Evolutionary conservation across 169 alveolate species (phyloP), one percentile per base, ranked within the genome.

Genomic region (Cryptosporidium baileyi): DNA sequence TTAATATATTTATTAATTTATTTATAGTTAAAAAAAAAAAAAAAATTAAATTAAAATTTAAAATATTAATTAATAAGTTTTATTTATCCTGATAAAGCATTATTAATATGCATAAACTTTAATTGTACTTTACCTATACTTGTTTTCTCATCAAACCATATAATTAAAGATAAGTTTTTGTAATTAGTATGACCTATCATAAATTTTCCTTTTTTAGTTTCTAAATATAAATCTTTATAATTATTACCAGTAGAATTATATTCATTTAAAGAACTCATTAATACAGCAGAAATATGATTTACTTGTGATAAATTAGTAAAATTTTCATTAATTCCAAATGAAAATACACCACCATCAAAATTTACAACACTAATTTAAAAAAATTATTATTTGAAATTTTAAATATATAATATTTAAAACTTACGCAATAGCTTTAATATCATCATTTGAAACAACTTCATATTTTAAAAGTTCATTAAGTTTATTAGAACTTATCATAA

Each of bases 121-220:
- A 57, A 17, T 26, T 74, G 67, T 5, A 54, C 67, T 54, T 54
- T 74, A 30, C 85, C 85, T 8, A 74, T 74, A 4, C 74, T 3
- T 19, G 85, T 61, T 19, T 34, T 59, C 17, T 4, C 30, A n/a
- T 74, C 85, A 24, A 74, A 74, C 63, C 67, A 74, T 32, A 74
- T 61, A 36, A 74, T 41, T 22, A 74, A 60, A 8, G 22, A 54
- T 5, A 74, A 44, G 24, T 57, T 57, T 28, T 74, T 57, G 9
- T 22, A 9, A 5, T 54, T 26, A 0, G 30, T 38, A 19, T 24
- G 52, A 1, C 85, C 85, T 24, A 74, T 51, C 4, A 74, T 74
- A n/a, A 74, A 74, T 57, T 74, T 74, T 24, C 85, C 85, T 22
- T 74, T 74, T 6, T 40, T 36, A 1, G 62, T 54, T 54, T 74